Evolutionary conservation across 1,139 yeast genomes (phyloP).

Genomic region (Yamadazyma friedrichii): DNA sequence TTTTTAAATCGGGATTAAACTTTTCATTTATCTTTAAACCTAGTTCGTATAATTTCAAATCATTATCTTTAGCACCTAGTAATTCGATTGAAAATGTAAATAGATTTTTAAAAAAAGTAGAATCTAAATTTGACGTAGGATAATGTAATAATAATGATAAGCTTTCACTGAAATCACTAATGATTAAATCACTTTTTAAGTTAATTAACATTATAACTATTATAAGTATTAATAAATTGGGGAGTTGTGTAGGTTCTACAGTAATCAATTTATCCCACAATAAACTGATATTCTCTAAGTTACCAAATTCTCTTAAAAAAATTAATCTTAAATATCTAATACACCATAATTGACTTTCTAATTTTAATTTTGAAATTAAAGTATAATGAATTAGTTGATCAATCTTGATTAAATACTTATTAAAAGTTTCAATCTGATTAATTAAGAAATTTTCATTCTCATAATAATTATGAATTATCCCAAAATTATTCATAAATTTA

Average conservation of each 20-base stretch:
- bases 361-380: conserved; percentile 43
- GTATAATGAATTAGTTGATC: conserved; percentile 47
- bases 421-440: conserved; percentile 47
- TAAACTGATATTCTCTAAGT: conserved; percentile 37
- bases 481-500: conserved; percentile 38
- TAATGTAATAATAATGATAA: conserved; percentile 59
- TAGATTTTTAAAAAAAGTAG: conserved; percentile 23
- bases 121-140: conserved; percentile 28
- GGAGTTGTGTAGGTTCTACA: conserved; percentile 24
- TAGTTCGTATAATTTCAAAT: conserved; percentile 40
- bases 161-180: conserved; percentile 64
- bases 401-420: conserved; percentile 45
- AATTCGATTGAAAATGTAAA: conserved; percentile 32
- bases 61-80: conserved; percentile 29
- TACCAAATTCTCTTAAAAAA: conserved; percentile 58
- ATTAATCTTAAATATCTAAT: conserved; percentile 62
- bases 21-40: conserved; percentile 36
- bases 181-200: conserved; percentile 46
- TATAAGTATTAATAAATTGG: conserved; percentile 47
- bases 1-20: conserved; percentile 36
- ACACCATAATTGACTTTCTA: conserved; percentile 67
- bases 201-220: conserved; percentile 52
- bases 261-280: conserved; percentile 62
- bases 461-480: conserved; percentile 39
- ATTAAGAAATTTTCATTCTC: conserved; percentile 41